A percentile compares a stretch with the other conserved stretches of the same genome.
phyloP scores from a whole-genome alignment of 106 monocot genomes.

The Posidonia australis region DNA sequence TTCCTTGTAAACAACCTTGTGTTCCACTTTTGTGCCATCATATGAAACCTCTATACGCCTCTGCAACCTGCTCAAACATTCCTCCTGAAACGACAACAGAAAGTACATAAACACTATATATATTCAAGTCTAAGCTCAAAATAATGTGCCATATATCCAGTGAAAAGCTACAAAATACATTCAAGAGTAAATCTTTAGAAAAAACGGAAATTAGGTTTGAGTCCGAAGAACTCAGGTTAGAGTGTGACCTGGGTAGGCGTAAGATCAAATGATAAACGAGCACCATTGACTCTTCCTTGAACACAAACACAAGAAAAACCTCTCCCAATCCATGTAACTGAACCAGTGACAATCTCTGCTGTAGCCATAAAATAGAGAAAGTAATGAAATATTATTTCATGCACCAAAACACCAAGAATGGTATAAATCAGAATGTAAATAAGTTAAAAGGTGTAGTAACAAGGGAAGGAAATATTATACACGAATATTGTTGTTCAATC shows the following conservation, averaged over 20 bases:
- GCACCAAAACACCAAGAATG: background rate
- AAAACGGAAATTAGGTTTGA: no score
- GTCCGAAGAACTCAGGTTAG: background rate
- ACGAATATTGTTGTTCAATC: no score
- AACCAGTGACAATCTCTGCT: constrained; percentile 70
- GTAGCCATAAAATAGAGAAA: background rate
- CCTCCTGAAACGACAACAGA: constrained; percentile 36
- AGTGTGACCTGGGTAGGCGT: constrained; percentile 62
- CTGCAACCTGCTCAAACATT: constrained; percentile 59
- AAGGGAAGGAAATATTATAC: no score
- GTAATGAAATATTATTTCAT: background rate
- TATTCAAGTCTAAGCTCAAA: no score
- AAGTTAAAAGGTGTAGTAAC: background rate
- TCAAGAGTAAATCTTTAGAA: no score
- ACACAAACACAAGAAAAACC: constrained; percentile 94
- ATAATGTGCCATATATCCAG: no score
- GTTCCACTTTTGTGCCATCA: constrained; percentile 68
- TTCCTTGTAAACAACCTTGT: constrained; percentile 55
- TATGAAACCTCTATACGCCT: constrained; percentile 63
- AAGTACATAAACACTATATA: background rate
- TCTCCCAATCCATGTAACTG: constrained; percentile 90
- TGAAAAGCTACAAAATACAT: no score
- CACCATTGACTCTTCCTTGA: constrained; percentile 69
- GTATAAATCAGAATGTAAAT: background rate
- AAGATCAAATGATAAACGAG: constrained; percentile 67